Base-by-base conservation (phyloP, 2,329 filamentous ascomycete genomes). In the Fusarium albosuccineum region DNA sequence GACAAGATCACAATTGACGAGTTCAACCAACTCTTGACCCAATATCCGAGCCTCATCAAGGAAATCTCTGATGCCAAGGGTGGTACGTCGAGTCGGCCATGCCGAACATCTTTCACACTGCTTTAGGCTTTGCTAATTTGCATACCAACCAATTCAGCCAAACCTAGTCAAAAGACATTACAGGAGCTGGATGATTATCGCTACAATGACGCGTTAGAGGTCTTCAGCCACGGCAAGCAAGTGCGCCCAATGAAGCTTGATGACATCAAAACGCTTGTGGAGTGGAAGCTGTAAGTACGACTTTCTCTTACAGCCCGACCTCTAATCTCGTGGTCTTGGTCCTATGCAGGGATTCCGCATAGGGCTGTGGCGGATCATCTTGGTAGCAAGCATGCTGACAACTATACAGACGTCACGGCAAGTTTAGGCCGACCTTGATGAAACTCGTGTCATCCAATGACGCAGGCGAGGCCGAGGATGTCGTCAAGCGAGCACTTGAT, bases 241-340 rank as follows among this genome's bases (percentile, higher is more conserved):
- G 72, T 73, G 14, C 75, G 75, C 5, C 66, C 76, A 10, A 86
- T 92, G 79, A 79, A 75, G 3, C 84, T 88, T 46, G 80, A 83
- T 1, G 86, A 92, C 70, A 80, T 92, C 34, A 83, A 87, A 70
- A 80, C 72, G 17, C 81, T 93, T 4, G 85, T 92, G 9, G 85
- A 90, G 46, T 93, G 91, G 90, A 93, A 93, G 75, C 80, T 93
- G 87, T 91, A 79, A 74, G 87, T 79, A 45, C 50, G 33, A 39
- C 30, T 57, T 9, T 14, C 45, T 68, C 49, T 7, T 42, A 30
- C n/a, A n/a, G 17, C 40, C 8, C 13, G 40, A 42, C 9, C 37
- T 17, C 16, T 11, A 8, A 22, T 41, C n/a, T 41, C 39, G 33
- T 30, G 33, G 39, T 52, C 33, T 41, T 45, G 22, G 11, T 26